Percentiles rank a stretch among this genome's conserved stretches.
Evolutionary conservation across 2,329 filamentous ascomycete species (phyloP).

Genomic region (Pseudodiploospora longispora): DNA sequence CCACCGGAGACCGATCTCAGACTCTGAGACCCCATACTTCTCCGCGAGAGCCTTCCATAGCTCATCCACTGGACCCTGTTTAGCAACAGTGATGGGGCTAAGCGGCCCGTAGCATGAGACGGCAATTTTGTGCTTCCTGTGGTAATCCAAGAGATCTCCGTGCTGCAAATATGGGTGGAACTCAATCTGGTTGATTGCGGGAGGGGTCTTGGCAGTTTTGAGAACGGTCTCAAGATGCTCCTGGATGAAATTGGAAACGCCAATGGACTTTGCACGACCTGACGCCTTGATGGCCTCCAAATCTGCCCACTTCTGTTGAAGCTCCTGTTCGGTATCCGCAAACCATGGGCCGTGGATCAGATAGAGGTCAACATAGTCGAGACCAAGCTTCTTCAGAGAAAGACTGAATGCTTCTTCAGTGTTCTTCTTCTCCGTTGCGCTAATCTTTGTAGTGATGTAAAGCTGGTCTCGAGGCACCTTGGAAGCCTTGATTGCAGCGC

Average conservation of each 20-base stretch:
- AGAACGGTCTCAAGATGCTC: conserved; percentile 48
- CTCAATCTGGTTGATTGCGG: conserved; percentile 75
- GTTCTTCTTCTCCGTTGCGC: conserved; percentile 29
- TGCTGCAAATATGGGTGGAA: conserved; percentile 70
- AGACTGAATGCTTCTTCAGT: conserved; percentile 44
- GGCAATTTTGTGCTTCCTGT: conserved; percentile 48
- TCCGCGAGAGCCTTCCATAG: conserved; percentile 41
- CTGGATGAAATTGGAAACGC: conserved; percentile 66
- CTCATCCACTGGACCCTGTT: conserved; percentile 44
- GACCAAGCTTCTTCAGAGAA: conserved; percentile 56
- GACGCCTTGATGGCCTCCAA: conserved; percentile 58
- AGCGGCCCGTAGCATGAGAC: conserved; percentile 49
- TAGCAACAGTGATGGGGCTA: conserved; percentile 37
- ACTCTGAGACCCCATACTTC: conserved; percentile 51
- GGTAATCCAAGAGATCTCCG: conserved; percentile 48
- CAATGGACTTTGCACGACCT: conserved; percentile 61
- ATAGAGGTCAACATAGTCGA: conserved; percentile 68
- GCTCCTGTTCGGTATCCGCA: conserved; percentile 36
- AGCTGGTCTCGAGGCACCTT: conserved; percentile 58
- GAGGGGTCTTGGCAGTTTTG: conserved; percentile 50
- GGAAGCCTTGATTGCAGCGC: conserved; percentile 59
- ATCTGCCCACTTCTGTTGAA: conserved; percentile 54
- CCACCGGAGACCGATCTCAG: conserved; percentile 53
- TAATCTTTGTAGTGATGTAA: conserved; percentile 58
- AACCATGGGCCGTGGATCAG: conserved; percentile 53